Evolutionary conservation across 352 stramenopile genomes (phyloP).

Genomic region (Phytophthora brassicae): DNA sequence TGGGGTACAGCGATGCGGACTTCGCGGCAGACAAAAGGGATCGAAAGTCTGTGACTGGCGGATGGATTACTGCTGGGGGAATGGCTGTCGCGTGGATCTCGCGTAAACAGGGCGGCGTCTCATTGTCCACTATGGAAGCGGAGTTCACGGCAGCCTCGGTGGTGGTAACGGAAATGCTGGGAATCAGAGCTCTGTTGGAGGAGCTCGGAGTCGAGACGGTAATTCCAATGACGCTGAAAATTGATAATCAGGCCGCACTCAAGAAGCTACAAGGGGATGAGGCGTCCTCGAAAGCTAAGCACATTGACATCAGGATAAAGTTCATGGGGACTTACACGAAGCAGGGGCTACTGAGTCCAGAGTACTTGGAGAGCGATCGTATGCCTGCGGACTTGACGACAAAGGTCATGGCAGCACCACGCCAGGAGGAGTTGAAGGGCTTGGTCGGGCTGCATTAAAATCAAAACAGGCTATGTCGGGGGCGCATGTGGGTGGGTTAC

Average conservation of each 20-base stretch:
- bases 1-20: slow-evolving; percentile 23
- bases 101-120: slow-evolving; percentile 18
- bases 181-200: neutral
- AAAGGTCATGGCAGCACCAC: slow-evolving; percentile 4
- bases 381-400: slow-evolving; percentile 22
- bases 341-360: neutral
- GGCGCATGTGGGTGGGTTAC: no score
- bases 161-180: neutral
- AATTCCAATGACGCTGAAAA: neutral
- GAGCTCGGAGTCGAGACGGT: neutral
- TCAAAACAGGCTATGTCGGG: no score
- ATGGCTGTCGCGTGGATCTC: slow-evolving; percentile 10
- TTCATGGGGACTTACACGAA: slow-evolving; percentile 11
- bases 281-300: slow-evolving; percentile 1
- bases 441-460: neutral
- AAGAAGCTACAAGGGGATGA: slow-evolving; percentile 10
- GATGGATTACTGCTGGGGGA: slow-evolving; percentile 10
- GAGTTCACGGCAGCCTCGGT: slow-evolving; percentile 14
- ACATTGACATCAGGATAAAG: slow-evolving; percentile 20
- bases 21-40: slow-evolving; percentile 23
- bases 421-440: neutral
- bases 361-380: neutral
- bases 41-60: slow-evolving; percentile 28
- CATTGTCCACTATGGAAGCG: slow-evolving; percentile 20
- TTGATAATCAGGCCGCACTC: slow-evolving; percentile 21